Evolutionary conservation across 495 filamentous ascomycete species (phyloP).

Genomic region (Beverwykella pulmonaria): DNA sequence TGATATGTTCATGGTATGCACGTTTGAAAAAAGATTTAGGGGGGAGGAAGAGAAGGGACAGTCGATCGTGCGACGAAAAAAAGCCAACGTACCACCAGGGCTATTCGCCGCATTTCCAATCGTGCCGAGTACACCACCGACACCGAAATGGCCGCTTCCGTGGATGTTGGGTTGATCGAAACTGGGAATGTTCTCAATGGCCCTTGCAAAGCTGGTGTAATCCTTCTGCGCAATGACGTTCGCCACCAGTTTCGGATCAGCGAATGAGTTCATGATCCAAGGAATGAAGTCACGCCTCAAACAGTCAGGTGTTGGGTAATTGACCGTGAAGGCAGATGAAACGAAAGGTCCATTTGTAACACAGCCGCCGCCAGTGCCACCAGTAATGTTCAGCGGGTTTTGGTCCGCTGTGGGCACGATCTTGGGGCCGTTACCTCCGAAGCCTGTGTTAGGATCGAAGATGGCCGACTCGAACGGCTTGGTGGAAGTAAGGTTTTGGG

Average conservation of each 20-base stretch:
- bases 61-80: too few relatives aligned
- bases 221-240: constrained; percentile 8
- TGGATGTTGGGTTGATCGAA: constrained; percentile 25
- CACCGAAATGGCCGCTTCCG: constrained; percentile 24
- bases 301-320: constrained; percentile 12
- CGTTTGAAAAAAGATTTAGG: too few relatives aligned
- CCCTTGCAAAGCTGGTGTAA: constrained; percentile 15
- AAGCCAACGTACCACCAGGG: neutral
- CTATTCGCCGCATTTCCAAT: constrained; percentile 23
- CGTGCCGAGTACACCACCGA: constrained; percentile 15
- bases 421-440: constrained; percentile 19
- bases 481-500: constrained; percentile 8
- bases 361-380: constrained; percentile 24
- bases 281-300: constrained; percentile 25
- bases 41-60: too few relatives aligned
- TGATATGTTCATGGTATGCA: too few relatives aligned
- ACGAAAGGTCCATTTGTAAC: constrained; percentile 23
- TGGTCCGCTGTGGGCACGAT: constrained; percentile 4
- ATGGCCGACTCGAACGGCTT: constrained; percentile 6
- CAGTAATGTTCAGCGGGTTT: constrained; percentile 18
- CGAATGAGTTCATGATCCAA: constrained; percentile 21
- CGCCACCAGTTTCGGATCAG: neutral
- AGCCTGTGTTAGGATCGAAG: constrained; percentile 16
- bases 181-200: constrained; percentile 19
- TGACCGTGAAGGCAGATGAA: constrained; percentile 9